Evolutionary conservation across 2,329 filamentous ascomycete genomes (phyloP).

Genomic region (Microdochium trichocladiopsis): DNA sequence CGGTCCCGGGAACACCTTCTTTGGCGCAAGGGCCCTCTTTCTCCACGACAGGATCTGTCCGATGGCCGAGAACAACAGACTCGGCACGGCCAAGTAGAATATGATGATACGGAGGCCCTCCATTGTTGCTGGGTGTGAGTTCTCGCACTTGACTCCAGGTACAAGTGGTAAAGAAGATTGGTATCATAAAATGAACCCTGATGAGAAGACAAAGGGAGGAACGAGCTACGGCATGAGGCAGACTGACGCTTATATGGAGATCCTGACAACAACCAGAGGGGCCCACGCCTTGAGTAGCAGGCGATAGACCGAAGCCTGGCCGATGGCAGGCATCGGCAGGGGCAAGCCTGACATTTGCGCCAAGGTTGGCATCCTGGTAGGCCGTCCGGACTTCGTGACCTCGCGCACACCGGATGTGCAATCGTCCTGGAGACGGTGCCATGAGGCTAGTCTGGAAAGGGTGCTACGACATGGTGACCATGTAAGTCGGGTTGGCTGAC

Average conservation of each 20-base stretch:
- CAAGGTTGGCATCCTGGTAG: not conserved
- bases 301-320: not conserved
- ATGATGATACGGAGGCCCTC: conserved; percentile 30
- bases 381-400: not conserved
- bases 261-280: too few species aligned
- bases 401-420: not conserved
- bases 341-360: not conserved
- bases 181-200: not conserved
- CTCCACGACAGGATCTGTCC: conserved; percentile 29
- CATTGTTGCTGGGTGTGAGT: conserved; percentile 18
- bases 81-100: conserved; percentile 37
- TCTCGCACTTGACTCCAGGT: not conserved
- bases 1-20: conserved; percentile 34
- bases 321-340: not conserved
- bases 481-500: too few species aligned
- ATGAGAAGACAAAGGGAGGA: not conserved
- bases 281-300: not conserved
- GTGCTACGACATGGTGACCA: too few species aligned
- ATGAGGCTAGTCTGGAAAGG: too few species aligned
- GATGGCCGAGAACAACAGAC: conserved; percentile 32
- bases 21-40: conserved; percentile 12
- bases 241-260: not conserved
- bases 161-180: not conserved
- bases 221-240: not conserved
- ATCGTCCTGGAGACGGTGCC: too few species aligned